Conservation (phyloP, 2,329 filamentous ascomycete species). For the Corynespora cassiicola region DNA sequence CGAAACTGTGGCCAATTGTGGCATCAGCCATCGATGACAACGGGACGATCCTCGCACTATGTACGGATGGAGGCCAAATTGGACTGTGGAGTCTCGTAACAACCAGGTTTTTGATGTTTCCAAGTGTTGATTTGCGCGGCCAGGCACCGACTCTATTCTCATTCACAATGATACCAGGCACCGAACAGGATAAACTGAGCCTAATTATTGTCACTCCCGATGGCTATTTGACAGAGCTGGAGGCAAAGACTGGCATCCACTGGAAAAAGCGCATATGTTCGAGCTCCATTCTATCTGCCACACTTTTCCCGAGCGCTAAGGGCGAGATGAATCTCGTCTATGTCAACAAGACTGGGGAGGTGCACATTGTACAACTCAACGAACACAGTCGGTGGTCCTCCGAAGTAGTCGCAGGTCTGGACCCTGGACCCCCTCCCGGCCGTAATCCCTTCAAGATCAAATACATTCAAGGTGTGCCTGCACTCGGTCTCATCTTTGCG, state of each 20-base stretch:
- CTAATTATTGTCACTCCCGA: conserved; percentile 70
- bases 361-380: conserved; percentile 38
- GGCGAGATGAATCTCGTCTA: conserved; percentile 37
- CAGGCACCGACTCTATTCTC: conserved; percentile 72
- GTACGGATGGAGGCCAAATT: conserved; percentile 65
- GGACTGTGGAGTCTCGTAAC: conserved; percentile 69
- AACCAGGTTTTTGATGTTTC: conserved; percentile 62
- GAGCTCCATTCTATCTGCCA: conserved; percentile 32
- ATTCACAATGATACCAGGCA: conserved; percentile 39
- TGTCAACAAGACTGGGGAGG: conserved; percentile 40
- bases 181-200: conserved; percentile 40
- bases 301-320: conserved; percentile 33
- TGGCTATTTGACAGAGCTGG: conserved; percentile 67
- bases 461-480: conserved; percentile 65
- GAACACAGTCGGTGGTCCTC: conserved; percentile 32
- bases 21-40: conserved; percentile 70
- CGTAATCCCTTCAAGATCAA: conserved; percentile 55
- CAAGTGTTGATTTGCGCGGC: conserved; percentile 60
- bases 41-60: conserved; percentile 70
- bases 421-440: conserved; percentile 41
- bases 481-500: conserved; percentile 66
- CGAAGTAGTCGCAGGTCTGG: conserved; percentile 41
- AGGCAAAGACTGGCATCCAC: conserved; percentile 51
- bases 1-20: conserved; percentile 55
- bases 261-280: conserved; percentile 35